Evolutionary conservation across 78 protist genomes (phyloP), one percentile per base, ranked within the genome.

Genomic region (Dictyostelium capitatum): DNA sequence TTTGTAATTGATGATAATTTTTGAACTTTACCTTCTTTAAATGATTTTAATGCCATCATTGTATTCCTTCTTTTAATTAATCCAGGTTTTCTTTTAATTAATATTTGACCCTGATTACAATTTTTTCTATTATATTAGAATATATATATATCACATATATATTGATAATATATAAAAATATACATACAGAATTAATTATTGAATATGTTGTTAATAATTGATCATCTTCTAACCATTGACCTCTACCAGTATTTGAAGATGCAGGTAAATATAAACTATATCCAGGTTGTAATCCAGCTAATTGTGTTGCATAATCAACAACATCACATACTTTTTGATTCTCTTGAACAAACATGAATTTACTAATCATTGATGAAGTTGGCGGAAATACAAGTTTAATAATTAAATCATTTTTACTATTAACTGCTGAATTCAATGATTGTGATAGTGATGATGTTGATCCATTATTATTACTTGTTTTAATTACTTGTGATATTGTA

Each of bases 11-110:
- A 51, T 12, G 93, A 64, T 28, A 87, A 47, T 20, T 87, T 87
- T 62, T 87, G 93, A 25, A 87, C 93, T 51, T 87, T 87, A 8
- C 93, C 93, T 25, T 87, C 93, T 65, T 87, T 87, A 32, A 77
- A 50, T 25, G 83, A 73, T 43, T 87, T 87, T 10, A 87, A 17
- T 11, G 53, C 19, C 6, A 53, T 19, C 15, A 78, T 20, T 53
- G 93, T 87, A 47, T 87, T 87, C 56, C 80, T 87, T 74, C 93
- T 37, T 12, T 41, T 65, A 17, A 41, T 74, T 25, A 72, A 73
- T 2, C 93, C 93, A 15, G 93, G 93, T 77, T 74, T 54, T n/a
- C 54, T 77, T 50, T 87, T 87, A 67, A 87, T 59, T 20, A 43
- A 23, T 7, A 87, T 51, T 6, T 25, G 28, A 77, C 28, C 62